Percentiles rank a stretch among this genome's conserved stretches.
Evolutionary conservation across 495 filamentous ascomycete genomes (phyloP).

Genomic region (Lasiosphaeris hirsuta): DNA sequence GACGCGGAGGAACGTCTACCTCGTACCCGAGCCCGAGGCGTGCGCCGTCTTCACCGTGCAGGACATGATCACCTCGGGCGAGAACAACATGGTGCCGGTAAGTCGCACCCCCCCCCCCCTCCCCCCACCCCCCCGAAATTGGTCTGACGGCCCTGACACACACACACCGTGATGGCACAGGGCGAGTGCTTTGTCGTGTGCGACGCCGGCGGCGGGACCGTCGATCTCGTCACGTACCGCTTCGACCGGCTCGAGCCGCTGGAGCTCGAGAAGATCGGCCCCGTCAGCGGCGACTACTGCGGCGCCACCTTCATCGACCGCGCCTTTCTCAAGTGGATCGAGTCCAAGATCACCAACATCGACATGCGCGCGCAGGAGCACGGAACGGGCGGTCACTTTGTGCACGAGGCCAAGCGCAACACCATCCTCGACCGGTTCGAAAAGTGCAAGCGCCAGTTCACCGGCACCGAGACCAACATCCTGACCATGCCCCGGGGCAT

Average conservation of each 20-base stretch:
- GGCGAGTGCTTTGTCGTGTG: slow-evolving; percentile 1
- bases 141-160: background rate
- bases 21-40: slow-evolving; percentile 17
- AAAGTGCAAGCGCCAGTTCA: background rate
- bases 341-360: background rate
- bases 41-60: slow-evolving; percentile 4
- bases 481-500: background rate
- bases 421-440: background rate
- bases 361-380: background rate
- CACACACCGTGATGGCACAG: too few species aligned
- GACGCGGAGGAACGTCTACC: background rate
- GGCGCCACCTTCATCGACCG: background rate
- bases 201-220: slow-evolving; percentile 38
- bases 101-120: too few species aligned
- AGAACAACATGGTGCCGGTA: too few species aligned
- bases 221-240: slow-evolving; percentile 23
- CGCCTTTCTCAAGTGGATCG: background rate
- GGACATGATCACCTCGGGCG: too few species aligned
- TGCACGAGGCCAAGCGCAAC: background rate
- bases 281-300: background rate
- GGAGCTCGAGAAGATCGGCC: background rate
- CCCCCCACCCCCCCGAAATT: too few species aligned
- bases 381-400: background rate
- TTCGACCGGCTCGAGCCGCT: background rate
- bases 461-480: background rate